Evolutionary conservation across 116 monocot species (phyloP).

Genomic region (Zostera marina): DNA sequence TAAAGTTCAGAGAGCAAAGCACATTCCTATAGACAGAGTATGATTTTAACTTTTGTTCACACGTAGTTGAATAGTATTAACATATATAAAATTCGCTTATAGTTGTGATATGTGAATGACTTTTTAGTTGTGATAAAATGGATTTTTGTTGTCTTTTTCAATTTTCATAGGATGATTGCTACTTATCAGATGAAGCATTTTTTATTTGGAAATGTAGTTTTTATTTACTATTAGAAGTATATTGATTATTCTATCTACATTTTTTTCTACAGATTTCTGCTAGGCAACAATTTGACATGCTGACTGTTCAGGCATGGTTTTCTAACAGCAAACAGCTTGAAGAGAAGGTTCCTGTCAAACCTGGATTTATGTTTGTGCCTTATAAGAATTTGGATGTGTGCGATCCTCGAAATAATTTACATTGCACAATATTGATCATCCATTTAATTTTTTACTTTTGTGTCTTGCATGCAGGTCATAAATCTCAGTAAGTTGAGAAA

Average conservation of each 20-base stretch:
- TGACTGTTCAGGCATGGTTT: slow-evolving; percentile 85
- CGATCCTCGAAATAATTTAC: background rate
- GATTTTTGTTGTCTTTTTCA: too few relatives aligned
- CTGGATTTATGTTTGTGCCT: background rate
- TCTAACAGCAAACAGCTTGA: slow-evolving; percentile 56
- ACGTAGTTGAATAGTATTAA: background rate
- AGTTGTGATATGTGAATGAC: too few relatives aligned
- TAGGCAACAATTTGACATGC: slow-evolving; percentile 58
- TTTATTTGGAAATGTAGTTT: background rate
- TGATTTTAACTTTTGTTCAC: slow-evolving; percentile 4
- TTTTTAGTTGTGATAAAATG: too few relatives aligned
- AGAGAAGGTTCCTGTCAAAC: slow-evolving; percentile 36
- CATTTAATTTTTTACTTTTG: too few relatives aligned
- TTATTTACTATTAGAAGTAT: background rate
- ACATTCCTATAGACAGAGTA: slow-evolving; percentile 71
- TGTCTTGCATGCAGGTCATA: background rate
- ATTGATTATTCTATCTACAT: background rate
- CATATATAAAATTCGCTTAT: too few relatives aligned
- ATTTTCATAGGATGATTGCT: background rate
- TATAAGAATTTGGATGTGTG: background rate
- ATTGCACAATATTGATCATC: background rate
- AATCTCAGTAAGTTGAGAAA: background rate
- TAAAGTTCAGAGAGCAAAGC: slow-evolving; percentile 44
- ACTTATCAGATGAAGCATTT: background rate
- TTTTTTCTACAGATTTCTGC: slow-evolving; percentile 33